Evolutionary conservation across 2,329 filamentous ascomycete species (phyloP), one percentile per base, ranked within the genome.

Genomic region (Trichoderma aggressivum): DNA sequence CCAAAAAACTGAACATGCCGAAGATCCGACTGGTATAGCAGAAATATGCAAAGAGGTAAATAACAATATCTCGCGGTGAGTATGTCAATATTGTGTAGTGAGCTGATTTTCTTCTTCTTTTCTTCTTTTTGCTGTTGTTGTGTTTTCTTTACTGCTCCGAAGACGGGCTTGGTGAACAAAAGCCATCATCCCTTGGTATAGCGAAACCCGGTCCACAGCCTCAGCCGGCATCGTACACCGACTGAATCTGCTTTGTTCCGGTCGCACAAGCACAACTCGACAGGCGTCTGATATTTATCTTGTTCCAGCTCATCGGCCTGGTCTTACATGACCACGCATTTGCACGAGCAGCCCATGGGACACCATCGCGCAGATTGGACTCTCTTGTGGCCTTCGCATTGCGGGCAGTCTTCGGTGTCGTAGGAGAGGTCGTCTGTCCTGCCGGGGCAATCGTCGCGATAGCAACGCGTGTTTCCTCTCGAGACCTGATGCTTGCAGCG

Each of bases 311-410:
- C n/a, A 5, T 3, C 21, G 3, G 12, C 7, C 14, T 30, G 47
- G 21, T 26, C 32, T 36, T 64, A 79, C 77, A 78, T 78, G 26
- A 77, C 72, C 32, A 71, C 67, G 65, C 78, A 68, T 59, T 59
- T 68, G 50, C 55, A 78, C 50, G 47, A 32, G 74, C 80, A 81
- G 63, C 79, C 80, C 18, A 79, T 77, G 3, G 78, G 79, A 68
- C 81, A 82, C 81, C 81, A 82, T 68, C 80, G 75, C 7, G 80
- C 77, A 7, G 81, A 82, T 56, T 74, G 75, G 65, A 78, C 75
- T 53, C 74, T 70, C 43, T 74, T 74, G n/a, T 73, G 74, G 62
- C 74, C 75, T 59, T 81, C 80, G 71, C 81, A 82, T 61, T 79
- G 78, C 50, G 79, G 74, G 70, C 81, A 82, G 43, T 79, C 74